Percentiles rank a stretch among this genome's conserved stretches.
These are phyloP conservation scores for Colletotrichum neosansevieriae DNA, from an alignment of 2,329 filamentous ascomycete genomes.

Conservation along the genomic window DNA sequence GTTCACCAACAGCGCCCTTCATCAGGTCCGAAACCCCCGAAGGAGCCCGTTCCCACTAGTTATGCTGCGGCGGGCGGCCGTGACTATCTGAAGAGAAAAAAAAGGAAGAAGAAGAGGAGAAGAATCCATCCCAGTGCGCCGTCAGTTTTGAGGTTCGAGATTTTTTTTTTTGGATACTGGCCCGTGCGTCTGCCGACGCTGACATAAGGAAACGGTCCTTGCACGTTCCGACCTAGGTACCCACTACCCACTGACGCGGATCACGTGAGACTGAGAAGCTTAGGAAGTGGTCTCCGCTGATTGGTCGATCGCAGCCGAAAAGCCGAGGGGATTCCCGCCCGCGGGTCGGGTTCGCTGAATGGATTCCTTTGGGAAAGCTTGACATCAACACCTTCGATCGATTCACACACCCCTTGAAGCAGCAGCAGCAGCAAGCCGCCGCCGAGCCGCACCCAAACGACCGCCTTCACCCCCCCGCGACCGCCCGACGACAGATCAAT, in stretches of 20 bases:
- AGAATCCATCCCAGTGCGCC: not conserved
- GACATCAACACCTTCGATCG: conserved; percentile 39
- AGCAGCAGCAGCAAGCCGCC: conserved; percentile 30
- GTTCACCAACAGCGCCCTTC: conserved; percentile 40
- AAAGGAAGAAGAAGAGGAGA: conserved; percentile 23
- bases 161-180: conserved; percentile 25
- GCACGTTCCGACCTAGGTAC: not conserved
- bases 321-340: conserved; percentile 49
- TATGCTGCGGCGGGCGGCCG: conserved; percentile 40
- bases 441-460: conserved; percentile 40
- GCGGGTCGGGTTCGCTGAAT: conserved; percentile 17
- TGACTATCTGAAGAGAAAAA: conserved; percentile 40
- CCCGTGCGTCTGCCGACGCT: conserved; percentile 12
- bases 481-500: not conserved
- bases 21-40: conserved; percentile 10
- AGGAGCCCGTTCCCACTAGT: conserved; percentile 31
- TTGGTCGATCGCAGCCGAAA: conserved; percentile 60
- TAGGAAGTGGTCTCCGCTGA: conserved; percentile 53
- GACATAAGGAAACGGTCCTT: not conserved
- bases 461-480: not conserved
- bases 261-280: conserved; percentile 44
- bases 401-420: conserved; percentile 20
- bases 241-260: not conserved
- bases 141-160: conserved; percentile 28
- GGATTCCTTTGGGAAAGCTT: conserved; percentile 18